Percentiles rank a stretch among this genome's conserved stretches.
phyloP scores from a whole-genome alignment of 108 stramenopile species.

The Fragilariopsis cylindrus region DNA sequence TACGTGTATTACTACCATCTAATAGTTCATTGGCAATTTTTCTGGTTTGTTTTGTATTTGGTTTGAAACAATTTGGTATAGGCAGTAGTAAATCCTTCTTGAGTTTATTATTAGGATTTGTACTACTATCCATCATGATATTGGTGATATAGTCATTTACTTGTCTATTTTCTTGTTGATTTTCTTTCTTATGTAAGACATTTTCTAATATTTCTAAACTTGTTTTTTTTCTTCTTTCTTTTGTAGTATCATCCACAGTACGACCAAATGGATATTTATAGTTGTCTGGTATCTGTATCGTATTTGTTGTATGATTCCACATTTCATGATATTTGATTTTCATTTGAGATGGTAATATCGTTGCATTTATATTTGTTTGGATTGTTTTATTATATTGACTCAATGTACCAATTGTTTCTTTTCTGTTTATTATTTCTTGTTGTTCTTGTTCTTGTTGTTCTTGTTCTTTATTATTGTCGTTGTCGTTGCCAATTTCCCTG shows the following conservation, averaged over 20 bases:
- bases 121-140: not conserved
- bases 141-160: not conserved
- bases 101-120: not conserved
- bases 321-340: not conserved
- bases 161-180: not conserved
- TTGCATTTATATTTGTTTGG: not conserved
- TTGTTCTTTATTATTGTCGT: not conserved
- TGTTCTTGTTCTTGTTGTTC: not conserved
- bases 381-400: no score
- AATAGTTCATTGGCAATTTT: not conserved
- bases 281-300: not conserved
- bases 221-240: not conserved
- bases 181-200: not conserved
- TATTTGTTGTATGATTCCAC: not conserved
- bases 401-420: no score
- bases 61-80: not conserved
- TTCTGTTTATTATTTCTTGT: no score
- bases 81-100: not conserved
- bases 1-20: not conserved
- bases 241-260: not conserved
- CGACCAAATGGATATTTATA: not conserved
- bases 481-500: slow-evolving; percentile 5
- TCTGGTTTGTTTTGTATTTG: not conserved
- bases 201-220: not conserved
- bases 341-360: not conserved